Evolutionary conservation across 2,329 filamentous ascomycete species (phyloP).

Genomic region (Daldinia sp.): DNA sequence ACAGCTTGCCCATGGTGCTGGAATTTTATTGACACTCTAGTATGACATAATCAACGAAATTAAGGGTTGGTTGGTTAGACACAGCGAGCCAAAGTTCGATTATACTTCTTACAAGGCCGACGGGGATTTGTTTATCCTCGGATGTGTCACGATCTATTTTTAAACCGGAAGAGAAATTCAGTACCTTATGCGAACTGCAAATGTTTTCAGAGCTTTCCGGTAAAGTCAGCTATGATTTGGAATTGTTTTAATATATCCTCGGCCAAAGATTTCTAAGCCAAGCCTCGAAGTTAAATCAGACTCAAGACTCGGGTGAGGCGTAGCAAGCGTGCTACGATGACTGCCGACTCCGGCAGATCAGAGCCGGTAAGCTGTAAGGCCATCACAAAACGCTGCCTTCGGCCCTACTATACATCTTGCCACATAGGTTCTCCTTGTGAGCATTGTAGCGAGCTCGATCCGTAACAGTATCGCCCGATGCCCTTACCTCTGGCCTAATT

Average conservation of each 20-base stretch:
- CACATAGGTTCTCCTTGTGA: background rate
- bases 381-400: constrained; percentile 14
- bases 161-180: too few relatives aligned
- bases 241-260: background rate
- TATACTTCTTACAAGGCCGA: too few relatives aligned
- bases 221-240: background rate
- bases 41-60: too few relatives aligned
- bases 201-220: background rate
- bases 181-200: too few relatives aligned
- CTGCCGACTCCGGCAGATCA: constrained; percentile 16
- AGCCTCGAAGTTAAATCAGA: background rate
- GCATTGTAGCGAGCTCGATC: constrained; percentile 15
- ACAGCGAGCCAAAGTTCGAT: too few relatives aligned
- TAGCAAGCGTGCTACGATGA: constrained; percentile 1
- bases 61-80: too few relatives aligned
- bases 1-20: too few relatives aligned
- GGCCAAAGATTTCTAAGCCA: background rate
- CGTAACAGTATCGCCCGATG: background rate
- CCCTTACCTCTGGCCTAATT: background rate
- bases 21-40: too few relatives aligned
- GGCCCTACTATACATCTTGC: constrained; percentile 21
- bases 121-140: too few relatives aligned
- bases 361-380: constrained; percentile 1
- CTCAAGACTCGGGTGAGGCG: background rate
- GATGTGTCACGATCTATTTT: background rate